Evolutionary conservation across 78 protist genomes (phyloP), one percentile per base, ranked within the genome.

Genomic region (Cyanophora paradoxa): DNA sequence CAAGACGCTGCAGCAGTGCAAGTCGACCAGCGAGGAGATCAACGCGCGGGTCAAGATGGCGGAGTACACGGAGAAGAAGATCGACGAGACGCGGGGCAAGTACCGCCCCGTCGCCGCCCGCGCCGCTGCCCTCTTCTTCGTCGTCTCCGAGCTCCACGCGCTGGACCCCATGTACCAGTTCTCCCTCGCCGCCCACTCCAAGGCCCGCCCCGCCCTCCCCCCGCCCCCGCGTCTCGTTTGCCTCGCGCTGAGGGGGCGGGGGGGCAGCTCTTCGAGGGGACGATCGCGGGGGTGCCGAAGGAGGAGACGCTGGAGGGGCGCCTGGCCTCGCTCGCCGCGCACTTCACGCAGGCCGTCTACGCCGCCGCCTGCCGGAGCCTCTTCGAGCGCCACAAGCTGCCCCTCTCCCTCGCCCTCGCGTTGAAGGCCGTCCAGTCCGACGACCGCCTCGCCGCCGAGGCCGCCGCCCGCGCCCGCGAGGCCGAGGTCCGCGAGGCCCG

Each of bases 81-180:
- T 87, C 70, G 77, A 84, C 58, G 57, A 34, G 33, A 65, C 86
- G 22, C 68, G 90, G 17, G 46, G 57, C 33, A n/a, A 64, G 77
- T 86, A 86, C 72, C 34, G 72, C 39, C 86, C 89, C 0, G 79
- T 86, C 7, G 88, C 90, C 16, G 4, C 17, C 34, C 79, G 88
- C 10, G 76, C 71, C 3, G 11, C 85, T 7, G 20, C 62, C 24
- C 63, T 88, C 26, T 88, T 57, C 73, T 82, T 82, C 67, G 61
- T 68, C 65, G 34, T 83, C 16, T 63, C 6, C 37, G 30, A 37
- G 58, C 20, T 2, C 41, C 48, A 20, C 59, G 26, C 30, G 64
- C 26, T 78, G 26, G 78, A 77, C 24, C 85, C 86, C 31, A 81
- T 86, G 91, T 86, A 86, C 69, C 87, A 86, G 67, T 79, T 64